Percentiles rank a stretch among this genome's conserved stretches.
Conservation (phyloP, 2,329 filamentous ascomycete species). For the Alternaria angustiovoidea region DNA sequence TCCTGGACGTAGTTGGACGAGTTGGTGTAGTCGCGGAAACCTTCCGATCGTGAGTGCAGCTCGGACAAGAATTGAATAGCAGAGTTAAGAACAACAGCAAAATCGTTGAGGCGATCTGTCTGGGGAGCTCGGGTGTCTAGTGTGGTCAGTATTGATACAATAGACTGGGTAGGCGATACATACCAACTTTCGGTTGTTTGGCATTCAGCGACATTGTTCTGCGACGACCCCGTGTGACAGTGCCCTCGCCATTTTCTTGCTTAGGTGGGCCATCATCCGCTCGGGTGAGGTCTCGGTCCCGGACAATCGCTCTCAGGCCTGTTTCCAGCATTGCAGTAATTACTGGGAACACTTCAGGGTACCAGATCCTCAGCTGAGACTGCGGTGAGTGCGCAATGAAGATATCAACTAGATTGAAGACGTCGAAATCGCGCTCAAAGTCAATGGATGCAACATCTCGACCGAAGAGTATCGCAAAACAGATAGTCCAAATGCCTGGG, state of each 20-base stretch:
- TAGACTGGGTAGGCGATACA: background rate
- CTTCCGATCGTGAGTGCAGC: constrained; percentile 76
- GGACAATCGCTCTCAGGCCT: constrained; percentile 68
- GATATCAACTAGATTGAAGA: constrained; percentile 75
- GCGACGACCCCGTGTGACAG: constrained; percentile 55
- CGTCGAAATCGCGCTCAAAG: constrained; percentile 76
- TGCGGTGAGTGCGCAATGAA: constrained; percentile 62
- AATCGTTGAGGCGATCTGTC: constrained; percentile 58
- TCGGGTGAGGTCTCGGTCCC: constrained; percentile 41
- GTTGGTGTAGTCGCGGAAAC: constrained; percentile 83
- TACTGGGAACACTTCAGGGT: constrained; percentile 80
- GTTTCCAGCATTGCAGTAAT: constrained; percentile 88
- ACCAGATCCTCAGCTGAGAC: constrained; percentile 68
- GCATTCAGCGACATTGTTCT: constrained; percentile 73
- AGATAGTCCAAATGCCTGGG: constrained; percentile 83
- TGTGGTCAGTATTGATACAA: constrained; percentile 20
- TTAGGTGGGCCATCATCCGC: constrained; percentile 27
- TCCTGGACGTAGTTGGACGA: constrained; percentile 83
- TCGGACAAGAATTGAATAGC: constrained; percentile 81
- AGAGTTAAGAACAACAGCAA: constrained; percentile 74
- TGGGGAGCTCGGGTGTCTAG: constrained; percentile 44
- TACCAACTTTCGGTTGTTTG: constrained; percentile 57
- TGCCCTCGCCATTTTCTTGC: constrained; percentile 26
- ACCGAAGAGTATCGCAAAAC: constrained; percentile 88
- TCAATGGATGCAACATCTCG: constrained; percentile 79